Evolutionary conservation across 306 rosid genomes (phyloP).

Genomic region (Fragaria ananassa): DNA sequence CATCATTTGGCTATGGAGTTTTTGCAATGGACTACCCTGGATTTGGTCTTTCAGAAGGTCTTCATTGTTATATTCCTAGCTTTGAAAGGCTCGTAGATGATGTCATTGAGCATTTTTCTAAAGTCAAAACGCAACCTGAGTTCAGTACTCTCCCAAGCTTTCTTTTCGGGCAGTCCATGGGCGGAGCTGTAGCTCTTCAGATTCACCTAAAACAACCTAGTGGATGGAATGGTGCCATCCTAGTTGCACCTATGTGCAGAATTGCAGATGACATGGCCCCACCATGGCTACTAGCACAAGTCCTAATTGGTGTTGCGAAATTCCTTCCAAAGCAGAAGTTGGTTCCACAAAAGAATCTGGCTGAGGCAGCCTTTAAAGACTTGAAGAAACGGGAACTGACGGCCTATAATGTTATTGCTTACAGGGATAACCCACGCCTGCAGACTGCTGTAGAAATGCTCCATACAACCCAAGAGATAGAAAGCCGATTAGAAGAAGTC

Average conservation of each 20-base stretch:
- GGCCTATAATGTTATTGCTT: conserved; percentile 65
- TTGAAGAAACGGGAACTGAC: conserved; percentile 59
- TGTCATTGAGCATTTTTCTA: conserved; percentile 74
- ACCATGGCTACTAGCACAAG: conserved; percentile 49
- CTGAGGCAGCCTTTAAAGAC: conserved; percentile 81
- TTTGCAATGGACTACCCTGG: conserved; percentile 97
- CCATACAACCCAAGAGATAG: conserved; percentile 77
- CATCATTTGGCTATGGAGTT: conserved; percentile 67
- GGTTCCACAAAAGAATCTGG: conserved; percentile 81
- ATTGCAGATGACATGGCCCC: conserved; percentile 92
- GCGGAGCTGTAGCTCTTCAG: conserved; percentile 90
- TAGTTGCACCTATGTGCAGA: conserved; percentile 97
- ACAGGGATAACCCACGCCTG: conserved; percentile 86
- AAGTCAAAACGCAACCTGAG: conserved; percentile 66
- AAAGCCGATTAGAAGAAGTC: conserved; percentile 55
- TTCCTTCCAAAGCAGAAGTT: conserved; percentile 75
- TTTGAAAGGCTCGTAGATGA: conserved; percentile 70
- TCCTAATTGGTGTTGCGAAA: conserved; percentile 56
- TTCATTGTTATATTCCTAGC: conserved; percentile 68
- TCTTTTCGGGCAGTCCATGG: conserved; percentile 88
- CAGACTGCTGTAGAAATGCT: conserved; percentile 72
- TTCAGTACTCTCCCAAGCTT: conserved; percentile 63
- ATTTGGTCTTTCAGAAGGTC: conserved; percentile 95
- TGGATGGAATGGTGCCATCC: conserved; percentile 86
- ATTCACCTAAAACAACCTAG: conserved; percentile 73